phyloP scores from a whole-genome alignment of 2,329 filamentous ascomycete genomes.

The Scedosporium apiospermum region DNA sequence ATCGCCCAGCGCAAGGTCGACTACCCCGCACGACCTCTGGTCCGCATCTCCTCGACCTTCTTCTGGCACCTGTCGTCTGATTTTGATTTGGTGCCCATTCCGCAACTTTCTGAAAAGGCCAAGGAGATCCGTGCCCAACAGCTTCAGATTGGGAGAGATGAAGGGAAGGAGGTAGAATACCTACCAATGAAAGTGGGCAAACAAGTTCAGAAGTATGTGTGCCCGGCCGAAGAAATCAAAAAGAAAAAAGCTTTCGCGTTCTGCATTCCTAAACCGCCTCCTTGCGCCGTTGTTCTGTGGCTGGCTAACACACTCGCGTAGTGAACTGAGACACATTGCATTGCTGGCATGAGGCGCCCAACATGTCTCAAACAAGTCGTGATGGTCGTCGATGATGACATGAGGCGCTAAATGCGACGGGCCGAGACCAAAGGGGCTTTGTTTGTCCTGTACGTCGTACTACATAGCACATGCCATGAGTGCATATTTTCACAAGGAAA shows the following conservation, averaged over 20 bases:
- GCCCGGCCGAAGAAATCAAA: background rate
- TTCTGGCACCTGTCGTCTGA: constrained; percentile 54
- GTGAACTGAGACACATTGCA: constrained; percentile 7
- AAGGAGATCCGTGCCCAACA: constrained; percentile 34
- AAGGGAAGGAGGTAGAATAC: constrained; percentile 41
- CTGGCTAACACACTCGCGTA: background rate
- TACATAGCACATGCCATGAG: too few relatives aligned
- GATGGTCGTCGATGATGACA: background rate
- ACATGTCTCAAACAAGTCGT: background rate
- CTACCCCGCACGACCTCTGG: constrained; percentile 37
- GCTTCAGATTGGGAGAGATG: constrained; percentile 39
- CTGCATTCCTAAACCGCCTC: background rate
- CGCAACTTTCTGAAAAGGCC: constrained; percentile 35
- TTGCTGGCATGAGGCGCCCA: constrained; percentile 2
- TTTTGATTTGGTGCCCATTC: constrained; percentile 43
- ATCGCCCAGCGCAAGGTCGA: constrained; percentile 31
- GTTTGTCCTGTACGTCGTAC: background rate
- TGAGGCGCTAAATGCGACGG: background rate
- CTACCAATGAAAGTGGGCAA: constrained; percentile 47
- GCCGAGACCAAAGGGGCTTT: background rate
- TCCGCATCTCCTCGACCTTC: constrained; percentile 50
- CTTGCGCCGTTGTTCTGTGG: background rate
- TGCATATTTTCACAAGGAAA: background rate
- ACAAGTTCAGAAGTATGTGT: constrained; percentile 39
- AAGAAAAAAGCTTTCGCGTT: too few relatives aligned